Conservation (phyloP, 306 rosid genomes). For the Arachis stenosperma region DNA sequence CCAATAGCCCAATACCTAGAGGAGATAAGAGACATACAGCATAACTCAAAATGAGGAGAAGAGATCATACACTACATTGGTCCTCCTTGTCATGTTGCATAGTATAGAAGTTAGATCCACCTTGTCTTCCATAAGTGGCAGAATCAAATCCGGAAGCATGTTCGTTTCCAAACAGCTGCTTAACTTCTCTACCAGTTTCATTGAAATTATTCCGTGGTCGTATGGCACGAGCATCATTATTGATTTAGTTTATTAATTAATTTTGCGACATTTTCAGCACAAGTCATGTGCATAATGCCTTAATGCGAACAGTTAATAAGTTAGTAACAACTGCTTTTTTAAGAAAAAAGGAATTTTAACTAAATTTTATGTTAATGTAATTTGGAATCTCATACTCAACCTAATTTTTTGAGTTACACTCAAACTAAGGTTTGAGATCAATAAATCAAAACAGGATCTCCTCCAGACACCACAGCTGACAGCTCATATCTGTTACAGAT, state of each 20-base stretch:
- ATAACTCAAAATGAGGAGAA: background rate
- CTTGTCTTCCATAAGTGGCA: too few relatives aligned
- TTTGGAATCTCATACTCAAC: conserved; percentile 11
- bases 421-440: conserved; percentile 2
- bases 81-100: conserved; percentile 18
- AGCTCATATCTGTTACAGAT: conserved; percentile 4
- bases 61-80: background rate
- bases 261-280: background rate
- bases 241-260: background rate
- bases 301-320: background rate
- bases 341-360: too few relatives aligned
- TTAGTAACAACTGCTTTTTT: background rate
- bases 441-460: conserved; percentile 11
- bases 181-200: too few relatives aligned
- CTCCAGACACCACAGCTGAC: conserved; percentile 18
- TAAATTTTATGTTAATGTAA: background rate
- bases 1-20: conserved; percentile 9
- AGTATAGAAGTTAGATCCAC: background rate
- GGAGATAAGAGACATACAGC: conserved; percentile 8
- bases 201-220: too few relatives aligned
- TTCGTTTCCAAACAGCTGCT: too few relatives aligned
- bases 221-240: too few relatives aligned
- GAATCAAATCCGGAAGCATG: too few relatives aligned
- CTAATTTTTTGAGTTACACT: conserved; percentile 14
- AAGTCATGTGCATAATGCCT: conserved; percentile 7